phyloP scores from a whole-genome alignment of 106 monocot species.

The Apostasia shenzhenica region DNA sequence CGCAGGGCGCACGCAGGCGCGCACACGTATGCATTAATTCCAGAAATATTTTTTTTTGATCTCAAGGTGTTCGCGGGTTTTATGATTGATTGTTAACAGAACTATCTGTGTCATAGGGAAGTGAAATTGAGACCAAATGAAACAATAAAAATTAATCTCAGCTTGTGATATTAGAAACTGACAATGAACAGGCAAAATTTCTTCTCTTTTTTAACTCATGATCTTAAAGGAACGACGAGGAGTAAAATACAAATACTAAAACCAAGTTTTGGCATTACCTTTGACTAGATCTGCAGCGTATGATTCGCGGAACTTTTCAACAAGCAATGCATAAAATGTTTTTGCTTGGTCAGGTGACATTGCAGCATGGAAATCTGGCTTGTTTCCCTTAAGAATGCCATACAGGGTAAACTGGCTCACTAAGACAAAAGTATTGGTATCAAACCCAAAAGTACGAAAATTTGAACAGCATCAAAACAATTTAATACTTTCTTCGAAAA shows the following conservation, averaged over 20 bases:
- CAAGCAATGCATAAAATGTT: conserved; percentile 64
- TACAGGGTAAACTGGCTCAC: conserved; percentile 96
- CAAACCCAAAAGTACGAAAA: not conserved
- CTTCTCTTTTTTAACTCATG: not conserved
- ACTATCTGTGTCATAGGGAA: no score
- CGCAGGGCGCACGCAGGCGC: no score
- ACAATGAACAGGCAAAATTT: not conserved
- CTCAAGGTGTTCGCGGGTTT: no score
- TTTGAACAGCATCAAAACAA: not conserved
- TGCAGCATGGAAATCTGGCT: conserved; percentile 94
- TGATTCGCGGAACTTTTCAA: conserved; percentile 62
- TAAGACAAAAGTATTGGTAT: conserved; percentile 16
- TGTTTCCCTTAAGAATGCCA: conserved; percentile 89
- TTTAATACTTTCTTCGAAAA: not conserved
- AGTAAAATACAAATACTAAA: not conserved
- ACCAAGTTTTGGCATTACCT: conserved; percentile 31
- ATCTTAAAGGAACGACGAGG: not conserved
- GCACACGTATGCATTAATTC: no score
- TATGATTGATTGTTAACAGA: no score
- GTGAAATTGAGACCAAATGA: no score
- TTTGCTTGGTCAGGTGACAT: conserved; percentile 88
- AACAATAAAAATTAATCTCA: no score
- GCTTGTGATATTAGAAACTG: no score
- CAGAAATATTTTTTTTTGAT: no score
- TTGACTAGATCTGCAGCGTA: conserved; percentile 63